phyloP scores from a whole-genome alignment of 148 eudicot species.

The Vaccinium macrocarpon region DNA sequence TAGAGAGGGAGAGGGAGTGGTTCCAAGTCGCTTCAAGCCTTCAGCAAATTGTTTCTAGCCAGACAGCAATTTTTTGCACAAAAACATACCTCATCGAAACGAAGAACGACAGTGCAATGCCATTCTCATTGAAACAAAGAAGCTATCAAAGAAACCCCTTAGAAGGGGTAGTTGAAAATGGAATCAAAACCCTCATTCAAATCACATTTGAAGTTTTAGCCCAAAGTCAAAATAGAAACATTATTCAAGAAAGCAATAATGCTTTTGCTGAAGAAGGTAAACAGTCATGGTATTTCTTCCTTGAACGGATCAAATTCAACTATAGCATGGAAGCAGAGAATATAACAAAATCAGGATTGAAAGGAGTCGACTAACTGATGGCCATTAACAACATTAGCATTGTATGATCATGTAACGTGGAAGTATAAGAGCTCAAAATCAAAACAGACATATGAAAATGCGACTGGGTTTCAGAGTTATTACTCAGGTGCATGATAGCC shows the following conservation, averaged over 20 bases:
- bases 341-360: not conserved
- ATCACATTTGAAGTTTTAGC: not conserved
- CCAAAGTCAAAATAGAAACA: not conserved
- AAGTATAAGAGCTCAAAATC: not conserved
- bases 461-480: conserved; percentile 11
- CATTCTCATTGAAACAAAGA: not conserved
- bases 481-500: conserved; percentile 98
- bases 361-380: not conserved
- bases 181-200: not conserved
- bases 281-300: not conserved
- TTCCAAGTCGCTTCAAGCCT: not conserved
- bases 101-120: not conserved
- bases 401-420: not conserved
- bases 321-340: not conserved
- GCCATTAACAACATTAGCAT: not conserved
- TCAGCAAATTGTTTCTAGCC: not conserved
- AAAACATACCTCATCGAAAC: not conserved
- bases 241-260: not conserved
- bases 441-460: not conserved
- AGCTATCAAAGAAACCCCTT: not conserved
- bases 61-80: conserved; percentile 1
- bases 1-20: not conserved
- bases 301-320: not conserved
- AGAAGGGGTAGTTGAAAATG: not conserved
- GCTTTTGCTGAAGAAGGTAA: not conserved